phyloP scores from a whole-genome alignment of 257 asterid species.

The Solanum etuberosum region DNA sequence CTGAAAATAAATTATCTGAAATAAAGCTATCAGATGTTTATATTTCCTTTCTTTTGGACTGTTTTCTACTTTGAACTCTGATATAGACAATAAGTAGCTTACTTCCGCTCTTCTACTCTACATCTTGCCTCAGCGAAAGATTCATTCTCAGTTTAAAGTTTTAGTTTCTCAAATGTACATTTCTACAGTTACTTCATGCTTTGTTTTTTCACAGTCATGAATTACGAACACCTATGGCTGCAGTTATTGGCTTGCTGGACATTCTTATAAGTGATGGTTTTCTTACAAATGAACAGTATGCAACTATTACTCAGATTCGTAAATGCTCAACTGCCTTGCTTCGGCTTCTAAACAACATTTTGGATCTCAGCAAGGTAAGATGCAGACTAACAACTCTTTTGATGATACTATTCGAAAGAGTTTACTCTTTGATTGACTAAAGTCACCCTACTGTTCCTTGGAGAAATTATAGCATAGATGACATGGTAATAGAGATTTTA shows the following conservation, averaged over 20 bases:
- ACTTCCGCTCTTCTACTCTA: not conserved
- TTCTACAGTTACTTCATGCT: not conserved
- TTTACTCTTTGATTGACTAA: not conserved
- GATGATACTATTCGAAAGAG: not conserved
- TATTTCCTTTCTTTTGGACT: not conserved
- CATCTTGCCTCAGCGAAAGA: not conserved
- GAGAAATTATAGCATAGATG: not conserved
- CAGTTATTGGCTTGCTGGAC: conserved; percentile 89
- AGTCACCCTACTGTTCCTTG: not conserved
- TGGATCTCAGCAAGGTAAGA: conserved; percentile 90
- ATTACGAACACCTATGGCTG: conserved; percentile 96
- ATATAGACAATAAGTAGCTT: not conserved
- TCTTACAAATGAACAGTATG: conserved; percentile 67
- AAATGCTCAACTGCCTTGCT: conserved; percentile 86
- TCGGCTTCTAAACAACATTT: conserved; percentile 78
- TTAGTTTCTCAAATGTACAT: not conserved
- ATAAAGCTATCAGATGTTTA: not conserved
- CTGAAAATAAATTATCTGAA: not conserved
- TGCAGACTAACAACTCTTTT: not conserved
- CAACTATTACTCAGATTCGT: conserved; percentile 79
- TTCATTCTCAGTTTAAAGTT: not conserved
- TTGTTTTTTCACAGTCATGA: conserved; percentile 53
- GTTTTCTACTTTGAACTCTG: not conserved
- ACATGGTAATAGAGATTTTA: not conserved
- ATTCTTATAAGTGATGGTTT: conserved; percentile 73